Percentiles rank a stretch among this genome's conserved stretches.
phyloP scores from a whole-genome alignment of 805 yeast genomes.

The Kregervanrija fluxuum region DNA sequence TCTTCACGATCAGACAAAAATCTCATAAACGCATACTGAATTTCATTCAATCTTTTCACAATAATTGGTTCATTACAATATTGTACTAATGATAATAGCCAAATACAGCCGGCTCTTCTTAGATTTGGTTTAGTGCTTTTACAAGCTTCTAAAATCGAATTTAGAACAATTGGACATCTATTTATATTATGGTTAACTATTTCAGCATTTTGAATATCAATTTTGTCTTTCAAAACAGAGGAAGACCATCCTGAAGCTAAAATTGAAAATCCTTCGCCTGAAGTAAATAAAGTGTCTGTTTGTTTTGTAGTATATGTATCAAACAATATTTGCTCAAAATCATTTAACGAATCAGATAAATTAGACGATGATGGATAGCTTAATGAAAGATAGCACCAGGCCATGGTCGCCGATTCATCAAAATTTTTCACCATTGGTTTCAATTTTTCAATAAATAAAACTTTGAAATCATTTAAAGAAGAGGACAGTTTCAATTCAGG shows the following conservation, averaged over 20 bases:
- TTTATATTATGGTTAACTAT: slow-evolving; percentile 4
- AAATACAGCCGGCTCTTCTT: slow-evolving; percentile 72
- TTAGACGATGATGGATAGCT: slow-evolving; percentile 11
- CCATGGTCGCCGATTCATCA: slow-evolving; percentile 45
- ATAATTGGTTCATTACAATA: slow-evolving; percentile 48
- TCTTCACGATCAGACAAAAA: slow-evolving; percentile 80
- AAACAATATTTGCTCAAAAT: slow-evolving; percentile 39
- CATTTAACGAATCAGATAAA: slow-evolving; percentile 7
- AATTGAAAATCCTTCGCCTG: slow-evolving; percentile 78
- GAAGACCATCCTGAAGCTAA: slow-evolving; percentile 75
- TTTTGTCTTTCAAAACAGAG: slow-evolving; percentile 37
- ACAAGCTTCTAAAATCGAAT: slow-evolving; percentile 44
- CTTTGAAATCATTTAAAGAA: slow-evolving; percentile 17
- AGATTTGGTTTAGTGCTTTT: slow-evolving; percentile 64
- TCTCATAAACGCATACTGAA: slow-evolving; percentile 70
- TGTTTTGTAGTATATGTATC: slow-evolving; percentile 62
- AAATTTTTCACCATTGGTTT: slow-evolving; percentile 40
- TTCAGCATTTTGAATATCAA: slow-evolving; percentile 45
- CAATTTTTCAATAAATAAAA: slow-evolving; percentile 23
- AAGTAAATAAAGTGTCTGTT: slow-evolving; percentile 65
- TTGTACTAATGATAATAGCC: slow-evolving; percentile 78
- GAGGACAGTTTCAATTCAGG: slow-evolving; percentile 21
- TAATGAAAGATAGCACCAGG: slow-evolving; percentile 51
- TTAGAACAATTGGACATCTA: slow-evolving; percentile 32
- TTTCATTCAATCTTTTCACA: slow-evolving; percentile 42